A percentile compares a stretch with the other conserved stretches of the same genome.
These are phyloP conservation scores for Drosera spatulata DNA, from an alignment of 179 eudicot genomes.

Conservation along the genomic window DNA sequence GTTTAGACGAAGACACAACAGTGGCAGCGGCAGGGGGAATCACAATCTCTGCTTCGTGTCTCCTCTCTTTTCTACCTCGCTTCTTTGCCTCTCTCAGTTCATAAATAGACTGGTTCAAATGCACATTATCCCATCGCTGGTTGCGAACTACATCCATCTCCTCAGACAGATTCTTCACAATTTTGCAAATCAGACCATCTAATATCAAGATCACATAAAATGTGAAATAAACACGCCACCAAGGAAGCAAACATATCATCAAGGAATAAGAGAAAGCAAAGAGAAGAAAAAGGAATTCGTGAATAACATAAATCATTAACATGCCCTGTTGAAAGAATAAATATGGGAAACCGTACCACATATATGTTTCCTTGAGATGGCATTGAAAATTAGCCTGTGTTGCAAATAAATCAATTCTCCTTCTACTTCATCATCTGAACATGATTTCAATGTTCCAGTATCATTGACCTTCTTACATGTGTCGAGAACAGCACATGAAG, in stretches of 20 bases:
- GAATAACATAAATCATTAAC: neutral
- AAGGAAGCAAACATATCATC: too few species aligned
- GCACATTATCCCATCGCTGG: slow-evolving; percentile 84
- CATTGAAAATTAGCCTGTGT: slow-evolving; percentile 44
- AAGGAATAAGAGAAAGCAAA: too few species aligned
- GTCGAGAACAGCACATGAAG: slow-evolving; percentile 19
- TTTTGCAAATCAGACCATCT: slow-evolving; percentile 67
- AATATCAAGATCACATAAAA: slow-evolving; percentile 13
- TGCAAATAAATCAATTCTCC: slow-evolving; percentile 79
- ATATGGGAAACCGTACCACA: slow-evolving; percentile 43
- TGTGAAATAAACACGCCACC: neutral
- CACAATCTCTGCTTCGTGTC: slow-evolving; percentile 93
- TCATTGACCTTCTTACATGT: slow-evolving; percentile 30
- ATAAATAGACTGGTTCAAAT: slow-evolving; percentile 58
- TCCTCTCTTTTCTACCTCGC: slow-evolving; percentile 86
- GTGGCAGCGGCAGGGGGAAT: slow-evolving; percentile 98
- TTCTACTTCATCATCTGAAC: slow-evolving; percentile 75
- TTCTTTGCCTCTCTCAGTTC: slow-evolving; percentile 90
- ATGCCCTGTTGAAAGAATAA: neutral
- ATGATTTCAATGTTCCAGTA: slow-evolving; percentile 30
- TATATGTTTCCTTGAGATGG: slow-evolving; percentile 39
- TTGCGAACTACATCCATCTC: slow-evolving; percentile 57
- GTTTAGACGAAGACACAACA: slow-evolving; percentile 85
- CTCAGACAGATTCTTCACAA: slow-evolving; percentile 50
- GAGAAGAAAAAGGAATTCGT: neutral